Conservation (phyloP, 495 filamentous ascomycete genomes). For the Lepraria neglecta region DNA sequence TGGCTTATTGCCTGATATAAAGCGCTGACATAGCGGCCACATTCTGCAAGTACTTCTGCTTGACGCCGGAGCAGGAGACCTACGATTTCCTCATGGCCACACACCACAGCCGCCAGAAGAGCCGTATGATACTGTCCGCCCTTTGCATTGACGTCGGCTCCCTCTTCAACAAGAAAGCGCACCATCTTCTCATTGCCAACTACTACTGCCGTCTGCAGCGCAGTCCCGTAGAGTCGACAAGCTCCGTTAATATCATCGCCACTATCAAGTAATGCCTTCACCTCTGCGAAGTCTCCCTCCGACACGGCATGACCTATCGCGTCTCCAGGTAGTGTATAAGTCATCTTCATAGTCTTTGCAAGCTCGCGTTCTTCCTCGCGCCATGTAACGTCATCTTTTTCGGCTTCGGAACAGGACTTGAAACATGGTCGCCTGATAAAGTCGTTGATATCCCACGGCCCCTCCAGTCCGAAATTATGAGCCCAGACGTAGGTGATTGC, state of each 20-base stretch:
- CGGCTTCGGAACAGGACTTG: neutral
- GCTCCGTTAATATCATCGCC: conserved; percentile 9
- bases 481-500: conserved; percentile 5
- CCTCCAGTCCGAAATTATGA: neutral
- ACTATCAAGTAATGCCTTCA: neutral
- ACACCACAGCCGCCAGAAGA: conserved; percentile 5
- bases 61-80: conserved; percentile 1
- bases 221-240: conserved; percentile 12
- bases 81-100: conserved; percentile 7
- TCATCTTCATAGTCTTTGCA: conserved; percentile 13
- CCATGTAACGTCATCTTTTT: neutral
- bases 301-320: neutral
- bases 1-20: conserved; percentile 21
- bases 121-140: conserved; percentile 20
- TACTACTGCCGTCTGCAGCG: conserved; percentile 10
- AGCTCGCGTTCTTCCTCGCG: conserved; percentile 11
- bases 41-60: conserved; percentile 5
- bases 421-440: conserved; percentile 10
- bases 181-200: neutral
- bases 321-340: conserved; percentile 9
- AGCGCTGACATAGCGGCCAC: conserved; percentile 8
- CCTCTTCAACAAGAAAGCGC: neutral
- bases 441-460: conserved; percentile 7
- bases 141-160: conserved; percentile 4
- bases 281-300: conserved; percentile 2